Conservation (phyloP, 306 rosid species). For the Mucuna pruriens region DNA sequence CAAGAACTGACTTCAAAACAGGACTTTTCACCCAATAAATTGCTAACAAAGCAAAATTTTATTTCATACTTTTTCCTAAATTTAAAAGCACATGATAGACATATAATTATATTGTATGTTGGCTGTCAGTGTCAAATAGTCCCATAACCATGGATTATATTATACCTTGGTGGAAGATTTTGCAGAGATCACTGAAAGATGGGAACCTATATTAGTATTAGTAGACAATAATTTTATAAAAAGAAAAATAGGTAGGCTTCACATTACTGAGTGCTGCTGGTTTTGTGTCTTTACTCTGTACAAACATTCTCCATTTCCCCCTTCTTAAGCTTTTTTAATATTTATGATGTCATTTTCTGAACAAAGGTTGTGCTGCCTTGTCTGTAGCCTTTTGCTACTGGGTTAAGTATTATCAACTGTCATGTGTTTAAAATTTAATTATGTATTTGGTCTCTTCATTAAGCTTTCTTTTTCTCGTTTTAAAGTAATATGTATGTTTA, state of each 20-base stretch:
- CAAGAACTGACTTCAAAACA: neutral
- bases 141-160: neutral
- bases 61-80: neutral
- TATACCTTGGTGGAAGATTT: neutral
- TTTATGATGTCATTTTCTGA: neutral
- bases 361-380: neutral
- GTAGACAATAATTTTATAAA: neutral
- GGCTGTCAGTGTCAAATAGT: neutral
- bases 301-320: neutral
- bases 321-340: neutral
- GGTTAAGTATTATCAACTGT: slow-evolving; percentile 2
- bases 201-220: neutral
- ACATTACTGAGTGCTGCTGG: neutral
- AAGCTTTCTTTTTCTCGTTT: slow-evolving; percentile 11
- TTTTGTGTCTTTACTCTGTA: neutral
- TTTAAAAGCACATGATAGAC: slow-evolving; percentile 17
- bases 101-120: neutral
- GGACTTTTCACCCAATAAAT: neutral
- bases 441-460: slow-evolving; percentile 14
- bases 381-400: neutral
- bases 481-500: slow-evolving; percentile 20
- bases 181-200: neutral
- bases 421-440: neutral
- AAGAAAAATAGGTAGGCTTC: neutral
- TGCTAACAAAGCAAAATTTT: neutral